Base-by-base conservation (phyloP, 1,284 basidiomycete genomes). In the Heterobasidion occidentale region DNA sequence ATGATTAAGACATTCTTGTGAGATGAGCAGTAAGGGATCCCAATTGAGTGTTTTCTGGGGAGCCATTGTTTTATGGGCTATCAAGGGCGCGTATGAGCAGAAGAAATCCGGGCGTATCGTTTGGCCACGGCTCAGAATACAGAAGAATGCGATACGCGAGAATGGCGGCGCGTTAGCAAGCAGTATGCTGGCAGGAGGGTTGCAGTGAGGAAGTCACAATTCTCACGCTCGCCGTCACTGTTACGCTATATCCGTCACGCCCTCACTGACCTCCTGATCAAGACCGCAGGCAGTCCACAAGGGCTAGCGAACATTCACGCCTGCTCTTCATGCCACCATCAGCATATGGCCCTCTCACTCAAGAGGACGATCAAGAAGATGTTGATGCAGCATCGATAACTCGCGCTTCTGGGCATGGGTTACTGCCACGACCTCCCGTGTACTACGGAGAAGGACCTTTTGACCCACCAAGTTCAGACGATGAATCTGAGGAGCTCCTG, bases 391-490 rank as follows among this genome's bases (percentile, higher is more conserved):
- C 11, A 12, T 42, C 51, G 17, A 42, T 20, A 27, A 42, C 9
- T 20, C 35, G 5, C 38, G 36, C n/a, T 20, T 9, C 33, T 11
- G 36, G 27, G 11, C 33, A 44, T 15, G 35, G 50, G 9, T 36
- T 9, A 47, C 14, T 12, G 15, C 20, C 51, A 53, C 58, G 61
- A 12, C 61, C 61, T 7, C 3, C 57, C 5, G 35, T 62, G 34
- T 88, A 88, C 70, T 88, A 88, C 61, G 83, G 77, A 34, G 86
- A 88, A 27, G 86, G 86, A 0, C 75, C 80, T 0, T 89, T 88
- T 62, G 83, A 88, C 62, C 77, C 84, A 38, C 84, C 86, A 7
- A 86, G 81, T 64, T 88, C 85, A 14, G 81, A 84, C 47, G 85
- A 86, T 27, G 86, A 84, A 56, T 79, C 80, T 19, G 80, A 81